A percentile compares a stretch with the other conserved stretches of the same genome.
Conservation (phyloP, 371 early-diverging fungal genomes). For the Funneliformis caledonium region DNA sequence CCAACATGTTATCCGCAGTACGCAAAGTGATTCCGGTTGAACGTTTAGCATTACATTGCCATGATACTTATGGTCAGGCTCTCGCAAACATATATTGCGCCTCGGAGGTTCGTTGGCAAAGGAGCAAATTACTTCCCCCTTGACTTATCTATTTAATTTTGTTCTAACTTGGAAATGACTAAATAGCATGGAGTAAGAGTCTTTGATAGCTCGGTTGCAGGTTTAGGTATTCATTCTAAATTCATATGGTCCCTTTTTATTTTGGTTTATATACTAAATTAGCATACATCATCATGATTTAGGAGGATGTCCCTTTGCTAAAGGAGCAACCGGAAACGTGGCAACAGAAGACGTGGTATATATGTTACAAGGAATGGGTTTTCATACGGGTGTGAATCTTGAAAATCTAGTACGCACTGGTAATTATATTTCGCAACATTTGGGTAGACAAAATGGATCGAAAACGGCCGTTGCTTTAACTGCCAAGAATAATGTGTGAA, state of each 20-base stretch:
- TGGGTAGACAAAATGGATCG: conserved; percentile 66
- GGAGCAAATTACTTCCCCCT: background rate
- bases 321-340: conserved; percentile 96
- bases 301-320: conserved; percentile 97
- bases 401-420: conserved; percentile 75
- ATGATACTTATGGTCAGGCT: conserved; percentile 98
- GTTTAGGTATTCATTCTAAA: conserved; percentile 61
- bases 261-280: background rate
- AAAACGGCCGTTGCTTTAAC: conserved; percentile 51
- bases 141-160: background rate
- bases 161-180: conserved; percentile 1
- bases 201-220: conserved; percentile 93
- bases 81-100: conserved; percentile 91
- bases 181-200: conserved; percentile 78
- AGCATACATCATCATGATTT: conserved; percentile 4
- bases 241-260: background rate
- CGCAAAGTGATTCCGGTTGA: conserved; percentile 73
- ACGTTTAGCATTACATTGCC: conserved; percentile 91
- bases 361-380: conserved; percentile 87
- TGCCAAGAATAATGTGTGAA: conserved; percentile 38
- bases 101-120: conserved; percentile 51
- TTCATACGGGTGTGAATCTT: conserved; percentile 81
- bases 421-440: conserved; percentile 79
- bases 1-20: conserved; percentile 74
- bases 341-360: conserved; percentile 97